A percentile compares a stretch with the other conserved stretches of the same genome.
Conservation (phyloP, 768 basidiomycete genomes). For the Austroboletus festivus region DNA sequence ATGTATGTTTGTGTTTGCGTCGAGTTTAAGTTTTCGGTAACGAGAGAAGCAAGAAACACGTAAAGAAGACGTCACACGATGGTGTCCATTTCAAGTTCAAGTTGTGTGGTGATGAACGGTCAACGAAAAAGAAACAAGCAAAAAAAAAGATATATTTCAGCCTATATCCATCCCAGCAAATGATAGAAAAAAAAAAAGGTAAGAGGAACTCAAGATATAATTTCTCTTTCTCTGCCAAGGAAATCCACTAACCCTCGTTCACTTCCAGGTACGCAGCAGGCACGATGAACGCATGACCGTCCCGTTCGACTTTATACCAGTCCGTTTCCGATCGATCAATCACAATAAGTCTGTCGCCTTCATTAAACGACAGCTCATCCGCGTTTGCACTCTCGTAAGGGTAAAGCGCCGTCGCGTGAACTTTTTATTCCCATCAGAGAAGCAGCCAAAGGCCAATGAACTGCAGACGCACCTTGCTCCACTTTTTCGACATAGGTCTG, state of each 20-base stretch:
- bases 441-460: neutral
- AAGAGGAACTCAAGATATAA: slow-evolving; percentile 57
- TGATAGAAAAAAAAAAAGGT: slow-evolving; percentile 41
- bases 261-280: slow-evolving; percentile 90
- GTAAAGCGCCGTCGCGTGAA: slow-evolving; percentile 77
- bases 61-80: neutral
- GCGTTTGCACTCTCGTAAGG: slow-evolving; percentile 63
- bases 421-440: slow-evolving; percentile 29
- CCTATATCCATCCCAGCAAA: slow-evolving; percentile 53
- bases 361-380: slow-evolving; percentile 84
- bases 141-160: slow-evolving; percentile 73
- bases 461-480: slow-evolving; percentile 45
- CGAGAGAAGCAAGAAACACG: neutral
- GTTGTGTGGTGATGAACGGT: no score
- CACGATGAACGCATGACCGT: slow-evolving; percentile 83
- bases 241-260: slow-evolving; percentile 81
- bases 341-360: slow-evolving; percentile 75
- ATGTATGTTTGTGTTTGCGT: slow-evolving; percentile 4
- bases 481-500: slow-evolving; percentile 80
- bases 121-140: slow-evolving; percentile 43
- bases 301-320: slow-evolving; percentile 96
- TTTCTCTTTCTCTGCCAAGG: slow-evolving; percentile 22
- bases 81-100: no score
- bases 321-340: slow-evolving; percentile 81
- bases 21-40: neutral